A percentile compares a stretch with the other conserved stretches of the same genome.
These are phyloP conservation scores for Deinandra increscens DNA, from an alignment of 129 eudicot genomes.

Conservation along the genomic window DNA sequence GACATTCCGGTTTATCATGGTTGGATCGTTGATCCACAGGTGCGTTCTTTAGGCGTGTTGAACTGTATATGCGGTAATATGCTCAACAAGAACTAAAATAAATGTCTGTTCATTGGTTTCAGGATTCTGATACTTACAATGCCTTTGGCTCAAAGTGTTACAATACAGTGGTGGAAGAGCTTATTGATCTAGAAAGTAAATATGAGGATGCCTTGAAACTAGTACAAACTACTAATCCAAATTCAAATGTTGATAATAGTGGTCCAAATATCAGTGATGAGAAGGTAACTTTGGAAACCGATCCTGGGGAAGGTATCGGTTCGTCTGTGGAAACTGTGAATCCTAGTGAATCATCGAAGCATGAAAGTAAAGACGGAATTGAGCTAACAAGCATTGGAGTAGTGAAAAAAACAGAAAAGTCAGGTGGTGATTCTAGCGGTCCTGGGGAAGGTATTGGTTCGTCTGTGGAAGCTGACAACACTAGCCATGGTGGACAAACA, in stretches of 20 bases:
- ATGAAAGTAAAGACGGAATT: background rate
- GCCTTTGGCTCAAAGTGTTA: conserved; percentile 85
- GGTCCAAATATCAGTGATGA: conserved; percentile 28
- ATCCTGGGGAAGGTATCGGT: background rate
- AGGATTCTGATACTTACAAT: conserved; percentile 66
- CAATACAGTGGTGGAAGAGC: conserved; percentile 78
- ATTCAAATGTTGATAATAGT: conserved; percentile 31
- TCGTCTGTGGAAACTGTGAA: background rate
- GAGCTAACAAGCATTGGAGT: background rate
- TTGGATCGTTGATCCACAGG: conserved; percentile 96
- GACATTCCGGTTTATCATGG: conserved; percentile 92
- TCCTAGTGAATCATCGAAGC: too few relatives aligned
- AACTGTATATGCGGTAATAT: conserved; percentile 10
- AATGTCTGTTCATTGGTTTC: conserved; percentile 25
- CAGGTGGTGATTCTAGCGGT: background rate
- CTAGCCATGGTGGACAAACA: conserved; percentile 24
- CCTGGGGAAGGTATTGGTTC: too few relatives aligned
- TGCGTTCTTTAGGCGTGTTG: conserved; percentile 28
- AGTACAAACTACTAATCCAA: conserved; percentile 36
- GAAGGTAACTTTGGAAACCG: conserved; percentile 35
- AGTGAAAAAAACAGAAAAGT: background rate
- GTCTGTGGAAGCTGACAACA: conserved; percentile 8
- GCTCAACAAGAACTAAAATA: conserved; percentile 4
- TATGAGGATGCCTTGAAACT: conserved; percentile 47
- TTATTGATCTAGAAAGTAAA: conserved; percentile 59